A percentile compares a stretch with the other conserved stretches of the same genome.
These are phyloP conservation scores for Puya raimondii DNA, from an alignment of 176 grass and related monocot species.

Conservation along the genomic window DNA sequence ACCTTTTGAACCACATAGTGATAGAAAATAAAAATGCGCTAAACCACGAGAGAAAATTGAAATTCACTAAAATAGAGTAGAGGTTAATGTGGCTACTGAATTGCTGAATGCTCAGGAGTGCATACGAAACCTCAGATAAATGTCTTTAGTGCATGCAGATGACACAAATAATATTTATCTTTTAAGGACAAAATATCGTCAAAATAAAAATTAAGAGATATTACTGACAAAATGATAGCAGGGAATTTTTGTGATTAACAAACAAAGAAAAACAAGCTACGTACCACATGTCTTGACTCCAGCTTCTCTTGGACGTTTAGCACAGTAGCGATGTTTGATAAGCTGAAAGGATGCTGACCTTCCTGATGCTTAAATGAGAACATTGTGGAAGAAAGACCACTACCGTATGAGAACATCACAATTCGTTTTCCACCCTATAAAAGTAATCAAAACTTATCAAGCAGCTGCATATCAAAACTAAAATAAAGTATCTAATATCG, in stretches of 20 bases:
- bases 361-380: conserved; percentile 78
- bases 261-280: not conserved
- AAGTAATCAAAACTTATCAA: conserved; percentile 15
- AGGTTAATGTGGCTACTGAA: no score
- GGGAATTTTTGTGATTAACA: not conserved
- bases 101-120: no score
- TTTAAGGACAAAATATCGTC: no score
- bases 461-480: not conserved
- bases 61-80: no score
- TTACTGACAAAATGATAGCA: not conserved
- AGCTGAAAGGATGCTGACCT: conserved; percentile 60
- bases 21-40: no score
- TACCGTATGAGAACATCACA: conserved; percentile 99
- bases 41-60: no score
- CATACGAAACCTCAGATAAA: no score
- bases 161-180: no score
- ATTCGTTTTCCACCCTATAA: conserved; percentile 60
- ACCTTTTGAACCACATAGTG: no score
- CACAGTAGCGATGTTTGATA: conserved; percentile 64
- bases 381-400: conserved; percentile 82
- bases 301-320: conserved; percentile 70
- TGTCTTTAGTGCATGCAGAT: no score
- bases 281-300: conserved; percentile 71
- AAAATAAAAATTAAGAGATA: not conserved
- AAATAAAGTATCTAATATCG: not conserved